A percentile compares a stretch with the other conserved stretches of the same genome.
phyloP scores from a whole-genome alignment of 768 basidiomycete genomes.

The Gloeopeniophorella convolvens region DNA sequence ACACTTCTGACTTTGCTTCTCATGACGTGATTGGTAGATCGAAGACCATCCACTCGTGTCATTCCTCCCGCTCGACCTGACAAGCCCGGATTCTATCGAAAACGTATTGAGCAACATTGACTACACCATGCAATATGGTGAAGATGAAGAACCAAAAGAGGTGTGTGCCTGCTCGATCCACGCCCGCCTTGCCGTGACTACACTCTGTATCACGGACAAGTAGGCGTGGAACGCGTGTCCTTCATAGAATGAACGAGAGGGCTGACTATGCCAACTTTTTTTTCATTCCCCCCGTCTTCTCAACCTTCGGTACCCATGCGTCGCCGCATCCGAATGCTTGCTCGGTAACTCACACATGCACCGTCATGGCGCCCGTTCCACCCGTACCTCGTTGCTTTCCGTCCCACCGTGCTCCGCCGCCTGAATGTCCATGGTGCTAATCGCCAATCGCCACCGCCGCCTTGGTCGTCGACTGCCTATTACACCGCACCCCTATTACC shows the following conservation, averaged over 20 bases:
- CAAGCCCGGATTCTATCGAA: constrained; percentile 83
- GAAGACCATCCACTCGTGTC: constrained; percentile 98
- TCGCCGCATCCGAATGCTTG: constrained; percentile 4
- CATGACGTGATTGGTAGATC: constrained; percentile 51
- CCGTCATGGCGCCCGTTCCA: constrained; percentile 8
- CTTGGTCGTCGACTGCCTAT: no score
- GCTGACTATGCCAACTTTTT: constrained; percentile 8
- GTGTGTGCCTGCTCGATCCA: constrained; percentile 33
- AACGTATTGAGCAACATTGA: constrained; percentile 93
- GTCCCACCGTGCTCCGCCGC: not conserved
- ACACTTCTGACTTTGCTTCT: constrained; percentile 9
- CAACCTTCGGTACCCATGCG: no score
- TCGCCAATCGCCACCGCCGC: no score
- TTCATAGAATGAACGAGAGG: constrained; percentile 8
- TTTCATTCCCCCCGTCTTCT: not conserved
- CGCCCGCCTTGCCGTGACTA: constrained; percentile 4
- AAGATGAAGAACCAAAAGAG: constrained; percentile 97
- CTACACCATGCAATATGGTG: constrained; percentile 97
- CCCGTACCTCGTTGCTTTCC: not conserved
- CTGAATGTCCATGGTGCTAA: not conserved
- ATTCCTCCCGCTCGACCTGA: constrained; percentile 91
- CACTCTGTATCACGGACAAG: not conserved
- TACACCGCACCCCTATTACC: no score
- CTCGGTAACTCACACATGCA: constrained; percentile 11
- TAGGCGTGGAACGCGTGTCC: constrained; percentile 8